phyloP scores from a whole-genome alignment of 257 asterid genomes.

The Solanum pinnatisectum region DNA sequence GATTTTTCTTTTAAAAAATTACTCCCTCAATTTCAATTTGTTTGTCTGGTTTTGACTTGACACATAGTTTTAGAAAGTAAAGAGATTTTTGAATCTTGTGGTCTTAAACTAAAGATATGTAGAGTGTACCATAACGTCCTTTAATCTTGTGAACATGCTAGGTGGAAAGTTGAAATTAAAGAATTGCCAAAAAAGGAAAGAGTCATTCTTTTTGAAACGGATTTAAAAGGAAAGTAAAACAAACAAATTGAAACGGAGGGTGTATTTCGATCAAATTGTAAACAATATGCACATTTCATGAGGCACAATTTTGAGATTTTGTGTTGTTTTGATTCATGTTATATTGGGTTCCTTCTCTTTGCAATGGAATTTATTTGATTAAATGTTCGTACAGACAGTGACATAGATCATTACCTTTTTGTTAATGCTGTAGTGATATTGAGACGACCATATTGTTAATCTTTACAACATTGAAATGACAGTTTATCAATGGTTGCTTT shows the following conservation, averaged over 20 bases:
- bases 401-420: neutral
- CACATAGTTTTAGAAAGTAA: neutral
- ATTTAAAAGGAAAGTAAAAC: neutral
- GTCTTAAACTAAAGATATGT: neutral
- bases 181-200: neutral
- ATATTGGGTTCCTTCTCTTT: neutral
- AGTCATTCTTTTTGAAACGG: neutral
- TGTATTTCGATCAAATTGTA: neutral
- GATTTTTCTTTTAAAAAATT: neutral
- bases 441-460: neutral
- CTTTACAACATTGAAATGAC: neutral
- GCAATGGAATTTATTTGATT: neutral
- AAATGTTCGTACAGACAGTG: neutral
- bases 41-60: neutral
- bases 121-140: neutral
- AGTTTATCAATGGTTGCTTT: conserved; percentile 1
- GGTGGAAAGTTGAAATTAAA: neutral
- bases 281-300: neutral
- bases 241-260: neutral
- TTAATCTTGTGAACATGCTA: neutral
- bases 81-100: neutral
- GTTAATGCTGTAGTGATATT: neutral
- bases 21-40: neutral
- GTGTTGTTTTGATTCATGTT: neutral
- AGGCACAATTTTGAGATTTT: neutral